phyloP scores from a whole-genome alignment of 108 stramenopile genomes.

The Skeletonema costatum region DNA sequence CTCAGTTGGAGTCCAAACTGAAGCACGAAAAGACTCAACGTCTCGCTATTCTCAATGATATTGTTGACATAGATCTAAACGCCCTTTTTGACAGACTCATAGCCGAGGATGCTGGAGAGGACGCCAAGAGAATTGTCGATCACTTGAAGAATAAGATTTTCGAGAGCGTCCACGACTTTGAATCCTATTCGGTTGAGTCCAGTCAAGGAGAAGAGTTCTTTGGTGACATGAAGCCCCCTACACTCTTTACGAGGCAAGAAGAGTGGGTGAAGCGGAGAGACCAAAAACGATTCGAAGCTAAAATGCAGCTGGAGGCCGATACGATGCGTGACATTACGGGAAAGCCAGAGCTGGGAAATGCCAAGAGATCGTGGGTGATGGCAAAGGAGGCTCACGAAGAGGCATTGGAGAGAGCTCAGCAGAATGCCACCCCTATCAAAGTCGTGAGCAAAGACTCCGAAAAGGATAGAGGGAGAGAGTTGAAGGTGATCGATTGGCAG shows the following conservation, averaged over 20 bases:
- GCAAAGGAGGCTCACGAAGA: constrained; percentile 41
- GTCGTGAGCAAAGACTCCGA: background rate
- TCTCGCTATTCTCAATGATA: constrained; percentile 33
- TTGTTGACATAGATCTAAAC: constrained; percentile 41
- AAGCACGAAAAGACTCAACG: constrained; percentile 32
- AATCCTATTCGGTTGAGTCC: constrained; percentile 6
- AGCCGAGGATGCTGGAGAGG: constrained; percentile 16
- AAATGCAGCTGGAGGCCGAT: constrained; percentile 17
- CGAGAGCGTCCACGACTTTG: constrained; percentile 16
- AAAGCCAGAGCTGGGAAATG: constrained; percentile 14
- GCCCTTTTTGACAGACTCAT: constrained; percentile 22
- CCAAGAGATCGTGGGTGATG: constrained; percentile 31
- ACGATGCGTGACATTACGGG: constrained; percentile 31
- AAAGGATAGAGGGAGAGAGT: background rate
- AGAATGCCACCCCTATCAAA: background rate
- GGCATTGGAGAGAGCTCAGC: constrained; percentile 13
- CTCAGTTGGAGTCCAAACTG: constrained; percentile 32
- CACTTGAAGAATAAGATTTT: constrained; percentile 23
- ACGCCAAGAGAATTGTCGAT: constrained; percentile 22
- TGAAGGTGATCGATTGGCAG: background rate
- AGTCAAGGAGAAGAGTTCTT: constrained; percentile 3
- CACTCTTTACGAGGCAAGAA: constrained; percentile 21
- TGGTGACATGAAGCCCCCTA: background rate
- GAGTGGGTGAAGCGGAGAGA: constrained; percentile 36
- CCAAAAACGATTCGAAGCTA: constrained; percentile 21